Evolutionary conservation across 1,139 yeast genomes (phyloP).

Genomic region (Zhuliangozyma parablackwelliae): DNA sequence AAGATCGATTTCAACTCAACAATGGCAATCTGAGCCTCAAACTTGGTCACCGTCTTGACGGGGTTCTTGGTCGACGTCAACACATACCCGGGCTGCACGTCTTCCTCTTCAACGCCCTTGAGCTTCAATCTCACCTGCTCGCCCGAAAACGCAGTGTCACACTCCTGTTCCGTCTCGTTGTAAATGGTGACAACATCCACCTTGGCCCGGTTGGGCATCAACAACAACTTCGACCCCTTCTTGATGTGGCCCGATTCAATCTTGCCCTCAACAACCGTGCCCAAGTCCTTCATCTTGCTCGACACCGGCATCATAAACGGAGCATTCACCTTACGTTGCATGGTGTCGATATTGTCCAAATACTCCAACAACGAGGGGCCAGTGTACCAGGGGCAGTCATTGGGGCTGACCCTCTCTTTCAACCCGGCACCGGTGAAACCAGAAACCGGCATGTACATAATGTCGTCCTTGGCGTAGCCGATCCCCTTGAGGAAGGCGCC

Average conservation of each 20-base stretch:
- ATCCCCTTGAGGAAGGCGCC: constrained; percentile 77
- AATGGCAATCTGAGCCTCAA: constrained; percentile 95
- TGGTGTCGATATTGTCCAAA: constrained; percentile 76
- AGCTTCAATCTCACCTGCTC: constrained; percentile 93
- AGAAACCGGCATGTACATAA: constrained; percentile 91
- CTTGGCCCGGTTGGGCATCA: constrained; percentile 87
- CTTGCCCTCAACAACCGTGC: constrained; percentile 96
- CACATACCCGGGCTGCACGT: constrained; percentile 86
- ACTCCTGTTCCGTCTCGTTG: constrained; percentile 95
- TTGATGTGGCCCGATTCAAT: constrained; percentile 91
- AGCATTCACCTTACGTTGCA: constrained; percentile 82
- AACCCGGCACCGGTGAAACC: constrained; percentile 97
- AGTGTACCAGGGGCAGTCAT: constrained; percentile 84
- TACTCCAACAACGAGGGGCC: constrained; percentile 92
- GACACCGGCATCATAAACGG: constrained; percentile 97
- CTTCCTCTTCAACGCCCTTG: constrained; percentile 97
- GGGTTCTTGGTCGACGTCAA: constrained; percentile 83
- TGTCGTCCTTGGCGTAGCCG: constrained; percentile 85
- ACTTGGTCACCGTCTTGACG: constrained; percentile 82
- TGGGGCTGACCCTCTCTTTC: constrained; percentile 72
- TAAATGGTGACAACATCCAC: constrained; percentile 84
- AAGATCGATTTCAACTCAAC: constrained; percentile 92
- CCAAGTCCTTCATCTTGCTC: constrained; percentile 93
- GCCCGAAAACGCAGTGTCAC: constrained; percentile 86
- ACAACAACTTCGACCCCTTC: constrained; percentile 67